Base-by-base conservation (phyloP, 805 yeast genomes). In the Barnettozyma vustinii region DNA sequence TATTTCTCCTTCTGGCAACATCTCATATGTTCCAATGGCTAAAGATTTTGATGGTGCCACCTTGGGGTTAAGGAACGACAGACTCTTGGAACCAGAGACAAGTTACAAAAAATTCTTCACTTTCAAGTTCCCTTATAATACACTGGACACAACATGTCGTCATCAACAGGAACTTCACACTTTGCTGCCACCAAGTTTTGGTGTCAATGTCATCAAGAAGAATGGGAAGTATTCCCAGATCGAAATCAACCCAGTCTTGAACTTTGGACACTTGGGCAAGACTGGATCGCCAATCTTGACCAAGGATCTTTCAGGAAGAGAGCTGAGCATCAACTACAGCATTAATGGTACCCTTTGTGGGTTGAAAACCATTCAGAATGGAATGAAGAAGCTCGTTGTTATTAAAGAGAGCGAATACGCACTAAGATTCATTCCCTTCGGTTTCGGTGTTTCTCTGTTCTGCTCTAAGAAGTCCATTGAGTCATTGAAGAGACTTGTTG, bases 271-370 rank as follows among this genome's bases (percentile, higher is more conserved):
- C 56, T 52, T 73, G 40, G 72, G 75, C 18, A 56, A 68, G 5
- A 64, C 75, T 46, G 84, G 84, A 1, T 72, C 82, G 0, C 84
- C 85, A 4, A 66, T 79, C 1, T 56, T 77, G 42, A 76, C 81
- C 4, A 66, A 65, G 37, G 85, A 80, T 62, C 67, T 77, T 52
- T 62, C 75, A 1, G 71, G 71, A 49, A 78, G 73, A 4, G 70
- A 70, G 47, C 37, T 63, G 23, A 76, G 82, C 52, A 67, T 81
- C 9, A 70, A 72, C 45, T 81, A 81, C 53, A 69, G 77, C 1
- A 74, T 81, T 27, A 83, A 79, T 54, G 82, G 83, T 7, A 74
- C 76, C 49, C 67, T 80, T 49, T 78, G 80, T 40, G 83, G 79
- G 20, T 70, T 75, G 47, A 69, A 71, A 47, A 50, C 57, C 25